phyloP scores from a whole-genome alignment of 495 filamentous ascomycete genomes.

The Stereocaulon alpinum region DNA sequence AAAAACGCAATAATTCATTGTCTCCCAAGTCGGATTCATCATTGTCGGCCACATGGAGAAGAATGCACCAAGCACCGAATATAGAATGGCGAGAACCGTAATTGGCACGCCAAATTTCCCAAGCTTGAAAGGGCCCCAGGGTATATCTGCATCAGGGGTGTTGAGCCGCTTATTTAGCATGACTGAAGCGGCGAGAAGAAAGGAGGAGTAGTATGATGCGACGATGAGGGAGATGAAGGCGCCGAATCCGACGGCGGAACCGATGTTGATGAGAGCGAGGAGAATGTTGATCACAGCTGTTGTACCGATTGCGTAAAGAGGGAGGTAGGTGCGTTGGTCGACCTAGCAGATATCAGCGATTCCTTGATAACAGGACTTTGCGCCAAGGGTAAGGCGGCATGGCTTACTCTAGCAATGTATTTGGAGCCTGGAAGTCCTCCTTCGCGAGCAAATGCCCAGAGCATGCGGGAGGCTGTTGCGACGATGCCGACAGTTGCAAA shows the following conservation, averaged over 20 bases:
- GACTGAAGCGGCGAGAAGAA: slow-evolving; percentile 31
- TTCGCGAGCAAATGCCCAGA: slow-evolving; percentile 46
- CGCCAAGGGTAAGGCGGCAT: background rate
- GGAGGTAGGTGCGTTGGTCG: slow-evolving; percentile 25
- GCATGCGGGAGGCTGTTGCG: slow-evolving; percentile 40
- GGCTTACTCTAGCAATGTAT: slow-evolving; percentile 27
- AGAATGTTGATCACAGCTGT: slow-evolving; percentile 31
- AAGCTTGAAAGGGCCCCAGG: slow-evolving; percentile 8
- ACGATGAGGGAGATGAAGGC: slow-evolving; percentile 37
- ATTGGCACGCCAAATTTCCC: slow-evolving; percentile 9
- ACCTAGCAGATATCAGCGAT: background rate
- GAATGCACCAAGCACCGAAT: slow-evolving; percentile 1
- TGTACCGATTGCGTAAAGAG: slow-evolving; percentile 30
- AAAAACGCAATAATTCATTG: slow-evolving; percentile 10
- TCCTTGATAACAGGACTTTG: background rate
- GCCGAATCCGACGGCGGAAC: slow-evolving; percentile 38
- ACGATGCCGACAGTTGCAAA: slow-evolving; percentile 29
- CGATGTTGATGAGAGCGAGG: slow-evolving; percentile 41
- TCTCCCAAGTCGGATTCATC: background rate
- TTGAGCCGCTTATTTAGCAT: slow-evolving; percentile 31
- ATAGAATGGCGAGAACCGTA: slow-evolving; percentile 2
- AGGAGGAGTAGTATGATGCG: slow-evolving; percentile 34
- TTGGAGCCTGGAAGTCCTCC: slow-evolving; percentile 35
- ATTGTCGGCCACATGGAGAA: slow-evolving; percentile 7
- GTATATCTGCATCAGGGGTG: background rate